Percentiles rank a stretch among this genome's conserved stretches.
phyloP scores from a whole-genome alignment of 768 basidiomycete genomes.

The Mycena indigotica region DNA sequence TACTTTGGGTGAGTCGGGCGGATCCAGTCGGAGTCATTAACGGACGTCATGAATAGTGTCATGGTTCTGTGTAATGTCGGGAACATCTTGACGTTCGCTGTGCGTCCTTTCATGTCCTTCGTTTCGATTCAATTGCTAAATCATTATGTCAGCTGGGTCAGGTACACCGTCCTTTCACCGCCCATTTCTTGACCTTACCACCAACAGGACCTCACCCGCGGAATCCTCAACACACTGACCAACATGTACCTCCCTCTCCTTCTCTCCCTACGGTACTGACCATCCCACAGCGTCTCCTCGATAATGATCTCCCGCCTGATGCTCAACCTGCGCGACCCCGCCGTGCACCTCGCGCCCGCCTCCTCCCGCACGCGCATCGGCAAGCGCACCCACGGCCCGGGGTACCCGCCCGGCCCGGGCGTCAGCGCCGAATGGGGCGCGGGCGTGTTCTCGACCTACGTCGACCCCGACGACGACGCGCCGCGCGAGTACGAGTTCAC shows the following conservation, averaged over 20 bases:
- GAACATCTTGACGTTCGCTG: neutral
- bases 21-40: neutral
- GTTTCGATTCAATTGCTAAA: neutral
- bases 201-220: neutral
- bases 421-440: neutral
- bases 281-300: neutral
- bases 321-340: neutral
- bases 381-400: neutral
- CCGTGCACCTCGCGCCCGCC: neutral
- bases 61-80: conserved; percentile 1
- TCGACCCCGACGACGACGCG: too few relatives aligned
- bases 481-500: too few relatives aligned
- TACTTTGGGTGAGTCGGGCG: neutral
- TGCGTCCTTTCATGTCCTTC: neutral
- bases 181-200: neutral
- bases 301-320: neutral
- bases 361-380: neutral
- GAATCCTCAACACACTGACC: neutral
- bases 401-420: too few relatives aligned
- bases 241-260: neutral
- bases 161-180: neutral
- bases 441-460: neutral
- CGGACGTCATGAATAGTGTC: neutral
- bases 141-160: neutral
- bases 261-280: neutral